These are phyloP conservation scores for Hyaloperonospora arabidopsidis DNA, from an alignment of 352 stramenopile species.

Conservation along the genomic window DNA sequence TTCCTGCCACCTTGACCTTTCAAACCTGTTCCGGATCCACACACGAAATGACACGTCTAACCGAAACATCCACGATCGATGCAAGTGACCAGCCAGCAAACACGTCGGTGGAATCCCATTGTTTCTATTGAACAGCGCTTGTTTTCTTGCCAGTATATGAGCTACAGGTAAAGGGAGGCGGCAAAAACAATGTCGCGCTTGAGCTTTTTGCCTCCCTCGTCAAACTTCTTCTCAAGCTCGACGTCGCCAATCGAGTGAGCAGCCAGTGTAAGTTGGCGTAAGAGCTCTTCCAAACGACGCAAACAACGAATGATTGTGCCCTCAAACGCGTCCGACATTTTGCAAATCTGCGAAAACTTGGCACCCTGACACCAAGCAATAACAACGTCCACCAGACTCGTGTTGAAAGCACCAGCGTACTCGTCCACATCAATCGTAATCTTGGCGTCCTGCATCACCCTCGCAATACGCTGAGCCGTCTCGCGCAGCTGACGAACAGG, in stretches of 20 bases:
- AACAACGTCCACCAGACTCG: constrained; percentile 96
- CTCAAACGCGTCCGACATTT: constrained; percentile 97
- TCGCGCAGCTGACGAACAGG: constrained; percentile 93
- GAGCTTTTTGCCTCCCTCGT: constrained; percentile 93
- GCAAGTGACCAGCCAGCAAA: too few relatives aligned
- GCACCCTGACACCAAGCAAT: constrained; percentile 95
- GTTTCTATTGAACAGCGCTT: too few relatives aligned
- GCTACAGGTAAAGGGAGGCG: constrained; percentile 95
- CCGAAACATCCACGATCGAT: too few relatives aligned
- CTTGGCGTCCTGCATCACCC: constrained; percentile 88
- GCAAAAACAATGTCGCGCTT: constrained; percentile 99
- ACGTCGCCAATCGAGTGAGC: constrained; percentile 95
- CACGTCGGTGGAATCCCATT: too few relatives aligned
- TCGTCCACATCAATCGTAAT: constrained; percentile 95
- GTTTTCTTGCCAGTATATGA: constrained; percentile 2
- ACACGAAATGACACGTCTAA: too few relatives aligned
- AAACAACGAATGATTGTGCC: constrained; percentile 97
- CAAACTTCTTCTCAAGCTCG: constrained; percentile 96
- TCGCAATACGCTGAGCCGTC: constrained; percentile 86
- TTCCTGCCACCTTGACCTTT: too few relatives aligned
- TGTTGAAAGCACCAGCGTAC: constrained; percentile 96
- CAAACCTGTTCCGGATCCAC: too few relatives aligned
- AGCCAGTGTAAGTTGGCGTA: constrained; percentile 94
- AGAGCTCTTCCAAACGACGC: constrained; percentile 94
- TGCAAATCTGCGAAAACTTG: constrained; percentile 99